These are phyloP conservation scores for Sporisorium reilianum DNA, from an alignment of 1,284 basidiomycete genomes.

Conservation along the genomic window DNA sequence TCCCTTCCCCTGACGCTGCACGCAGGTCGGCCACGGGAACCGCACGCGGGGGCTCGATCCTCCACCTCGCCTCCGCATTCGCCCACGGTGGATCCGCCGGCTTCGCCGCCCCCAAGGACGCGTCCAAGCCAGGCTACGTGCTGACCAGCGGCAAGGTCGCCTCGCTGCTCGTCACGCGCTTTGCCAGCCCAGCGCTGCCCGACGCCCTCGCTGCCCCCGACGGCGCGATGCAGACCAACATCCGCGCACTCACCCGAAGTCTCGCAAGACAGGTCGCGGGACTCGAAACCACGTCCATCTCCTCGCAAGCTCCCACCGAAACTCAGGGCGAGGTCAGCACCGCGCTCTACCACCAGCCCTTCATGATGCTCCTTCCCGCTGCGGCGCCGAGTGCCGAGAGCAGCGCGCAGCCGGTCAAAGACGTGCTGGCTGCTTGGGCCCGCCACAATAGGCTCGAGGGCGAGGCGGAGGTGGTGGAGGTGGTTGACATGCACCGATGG, in stretches of 20 bases:
- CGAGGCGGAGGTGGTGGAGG: conserved; percentile 56
- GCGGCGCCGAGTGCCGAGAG: conserved; percentile 66
- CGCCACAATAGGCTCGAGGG: conserved; percentile 72
- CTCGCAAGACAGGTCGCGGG: conserved; percentile 87
- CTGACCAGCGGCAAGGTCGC: conserved; percentile 54
- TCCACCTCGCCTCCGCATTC: conserved; percentile 78
- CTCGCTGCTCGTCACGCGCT: conserved; percentile 52
- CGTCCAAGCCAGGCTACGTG: conserved; percentile 38
- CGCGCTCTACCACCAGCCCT: conserved; percentile 82
- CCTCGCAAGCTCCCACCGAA: conserved; percentile 28
- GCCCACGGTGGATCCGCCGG: conserved; percentile 75
- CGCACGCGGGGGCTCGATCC: conserved; percentile 16
- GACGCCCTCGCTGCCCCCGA: conserved; percentile 11
- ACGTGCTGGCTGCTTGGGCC: conserved; percentile 79
- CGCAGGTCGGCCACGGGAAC: conserved; percentile 31
- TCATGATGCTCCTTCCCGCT: conserved; percentile 76
- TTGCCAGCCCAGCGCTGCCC: conserved; percentile 33
- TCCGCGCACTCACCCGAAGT: conserved; percentile 78
- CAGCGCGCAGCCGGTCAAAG: conserved; percentile 74
- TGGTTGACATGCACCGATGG: conserved; percentile 70
- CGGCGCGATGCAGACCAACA: conserved; percentile 71
- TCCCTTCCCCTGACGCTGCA: conserved; percentile 55
- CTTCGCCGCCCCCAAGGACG: conserved; percentile 73
- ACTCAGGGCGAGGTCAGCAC: conserved; percentile 73
- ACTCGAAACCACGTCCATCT: conserved; percentile 80